A percentile compares a stretch with the other conserved stretches of the same genome.
These are phyloP conservation scores for Yamagishiella unicocca DNA, from an alignment of 139 green algal genomes.

Conservation along the genomic window DNA sequence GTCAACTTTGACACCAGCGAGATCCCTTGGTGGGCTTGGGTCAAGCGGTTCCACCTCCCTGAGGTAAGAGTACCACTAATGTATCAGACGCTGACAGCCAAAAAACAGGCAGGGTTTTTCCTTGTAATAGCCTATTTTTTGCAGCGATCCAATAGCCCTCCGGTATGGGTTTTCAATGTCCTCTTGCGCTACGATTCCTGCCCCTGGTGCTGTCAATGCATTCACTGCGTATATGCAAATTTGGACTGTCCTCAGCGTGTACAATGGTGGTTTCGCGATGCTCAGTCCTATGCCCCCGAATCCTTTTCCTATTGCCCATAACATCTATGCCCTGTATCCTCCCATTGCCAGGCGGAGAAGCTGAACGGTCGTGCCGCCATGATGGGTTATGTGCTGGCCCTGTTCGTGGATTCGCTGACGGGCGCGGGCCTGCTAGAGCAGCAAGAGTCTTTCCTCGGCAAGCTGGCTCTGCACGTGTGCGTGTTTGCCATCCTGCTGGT, in stretches of 20 bases:
- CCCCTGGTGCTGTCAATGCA: too few relatives aligned
- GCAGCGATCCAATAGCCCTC: too few relatives aligned
- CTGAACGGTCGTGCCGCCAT: slow-evolving; percentile 95
- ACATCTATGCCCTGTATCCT: neutral
- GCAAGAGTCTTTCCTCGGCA: slow-evolving; percentile 93
- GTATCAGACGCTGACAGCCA: too few relatives aligned
- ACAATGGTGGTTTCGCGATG: too few relatives aligned
- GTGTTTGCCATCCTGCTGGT: slow-evolving; percentile 89
- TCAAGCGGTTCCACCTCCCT: slow-evolving; percentile 94
- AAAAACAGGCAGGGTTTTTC: too few relatives aligned
- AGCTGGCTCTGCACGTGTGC: slow-evolving; percentile 86
- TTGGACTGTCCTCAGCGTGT: too few relatives aligned
- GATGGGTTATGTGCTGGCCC: slow-evolving; percentile 91
- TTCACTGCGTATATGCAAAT: too few relatives aligned
- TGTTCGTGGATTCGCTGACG: slow-evolving; percentile 84
- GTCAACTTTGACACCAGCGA: slow-evolving; percentile 94
- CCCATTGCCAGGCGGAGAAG: slow-evolving; percentile 86
- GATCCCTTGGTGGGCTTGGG: slow-evolving; percentile 97
- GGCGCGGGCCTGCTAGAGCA: slow-evolving; percentile 91
- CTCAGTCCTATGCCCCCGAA: too few relatives aligned
- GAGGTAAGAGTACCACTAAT: too few relatives aligned
- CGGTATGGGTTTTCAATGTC: too few relatives aligned
- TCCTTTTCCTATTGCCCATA: neutral
- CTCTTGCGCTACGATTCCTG: too few relatives aligned
- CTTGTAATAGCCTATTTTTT: too few relatives aligned